A percentile compares a stretch with the other conserved stretches of the same genome.
phyloP scores from a whole-genome alignment of 2,329 filamentous ascomycete species.

The Falciphora oryzae region DNA sequence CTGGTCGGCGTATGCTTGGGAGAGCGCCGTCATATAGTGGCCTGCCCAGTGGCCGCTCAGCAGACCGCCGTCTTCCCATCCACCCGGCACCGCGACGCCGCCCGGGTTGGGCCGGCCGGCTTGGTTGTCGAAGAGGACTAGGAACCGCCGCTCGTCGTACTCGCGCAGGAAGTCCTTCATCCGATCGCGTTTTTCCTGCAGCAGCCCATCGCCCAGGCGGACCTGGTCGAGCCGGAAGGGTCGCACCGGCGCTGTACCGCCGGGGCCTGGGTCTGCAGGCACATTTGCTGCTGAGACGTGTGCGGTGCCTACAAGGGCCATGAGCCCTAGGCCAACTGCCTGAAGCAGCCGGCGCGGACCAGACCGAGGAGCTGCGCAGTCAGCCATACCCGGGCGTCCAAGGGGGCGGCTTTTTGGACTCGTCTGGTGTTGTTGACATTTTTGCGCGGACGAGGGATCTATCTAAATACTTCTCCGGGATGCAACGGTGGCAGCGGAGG shows the following conservation, averaged over 20 bases:
- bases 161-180: constrained; percentile 23
- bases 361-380: no score
- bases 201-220: constrained; percentile 22
- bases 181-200: constrained; percentile 28
- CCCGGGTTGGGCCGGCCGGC: constrained; percentile 24
- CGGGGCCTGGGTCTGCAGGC: constrained; percentile 21
- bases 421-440: no score
- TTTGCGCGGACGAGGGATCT: no score
- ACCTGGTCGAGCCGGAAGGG: constrained; percentile 28
- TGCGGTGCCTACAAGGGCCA: no score
- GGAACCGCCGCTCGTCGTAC: constrained; percentile 25
- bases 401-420: no score
- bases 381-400: no score
- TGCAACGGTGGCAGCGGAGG: no score
- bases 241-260: constrained; percentile 25
- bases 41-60: constrained; percentile 29
- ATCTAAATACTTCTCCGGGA: no score
- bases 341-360: no score
- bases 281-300: not conserved
- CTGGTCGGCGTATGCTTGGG: constrained; percentile 27
- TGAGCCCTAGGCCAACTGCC: no score
- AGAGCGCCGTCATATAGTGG: constrained; percentile 27
- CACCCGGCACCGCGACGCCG: constrained; percentile 22
- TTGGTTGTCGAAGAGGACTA: constrained; percentile 28
- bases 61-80: constrained; percentile 29